Percentiles rank a stretch among this genome's conserved stretches.
Evolutionary conservation across 2,329 filamentous ascomycete species (phyloP).

Genomic region (Sporothrix brasiliensis): DNA sequence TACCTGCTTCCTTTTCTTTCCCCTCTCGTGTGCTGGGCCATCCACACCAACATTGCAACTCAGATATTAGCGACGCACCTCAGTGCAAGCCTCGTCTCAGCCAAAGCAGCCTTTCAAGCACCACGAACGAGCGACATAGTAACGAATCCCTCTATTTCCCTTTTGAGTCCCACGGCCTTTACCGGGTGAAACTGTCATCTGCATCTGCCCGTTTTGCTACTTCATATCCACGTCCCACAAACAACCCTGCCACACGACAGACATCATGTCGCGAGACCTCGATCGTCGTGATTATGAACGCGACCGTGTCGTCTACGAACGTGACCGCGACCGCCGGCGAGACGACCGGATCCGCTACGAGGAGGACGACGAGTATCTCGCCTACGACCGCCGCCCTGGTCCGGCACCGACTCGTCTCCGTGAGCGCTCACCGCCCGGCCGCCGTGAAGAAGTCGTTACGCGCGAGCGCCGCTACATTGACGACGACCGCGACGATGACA

Average conservation of each 20-base stretch:
- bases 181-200: not conserved
- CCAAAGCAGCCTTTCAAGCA: not conserved
- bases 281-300: constrained; percentile 50
- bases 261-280: constrained; percentile 33
- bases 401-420: constrained; percentile 42
- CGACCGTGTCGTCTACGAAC: constrained; percentile 50
- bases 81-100: not conserved
- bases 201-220: not conserved
- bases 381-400: constrained; percentile 17
- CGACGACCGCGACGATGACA: constrained; percentile 52
- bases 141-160: not conserved
- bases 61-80: not conserved
- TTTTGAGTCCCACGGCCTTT: not conserved
- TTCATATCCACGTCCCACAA: not conserved
- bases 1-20: not conserved
- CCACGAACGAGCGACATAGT: not conserved
- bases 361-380: constrained; percentile 55
- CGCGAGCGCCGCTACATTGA: constrained; percentile 55
- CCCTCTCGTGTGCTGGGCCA: constrained; percentile 8
- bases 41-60: not conserved
- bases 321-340: constrained; percentile 55
- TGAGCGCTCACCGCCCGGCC: constrained; percentile 43
- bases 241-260: not conserved
- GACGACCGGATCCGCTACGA: constrained; percentile 55
- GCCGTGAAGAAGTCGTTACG: constrained; percentile 48